These are phyloP conservation scores for Aspergillus tamarii DNA, from an alignment of 2,329 filamentous ascomycete genomes.

Conservation along the genomic window DNA sequence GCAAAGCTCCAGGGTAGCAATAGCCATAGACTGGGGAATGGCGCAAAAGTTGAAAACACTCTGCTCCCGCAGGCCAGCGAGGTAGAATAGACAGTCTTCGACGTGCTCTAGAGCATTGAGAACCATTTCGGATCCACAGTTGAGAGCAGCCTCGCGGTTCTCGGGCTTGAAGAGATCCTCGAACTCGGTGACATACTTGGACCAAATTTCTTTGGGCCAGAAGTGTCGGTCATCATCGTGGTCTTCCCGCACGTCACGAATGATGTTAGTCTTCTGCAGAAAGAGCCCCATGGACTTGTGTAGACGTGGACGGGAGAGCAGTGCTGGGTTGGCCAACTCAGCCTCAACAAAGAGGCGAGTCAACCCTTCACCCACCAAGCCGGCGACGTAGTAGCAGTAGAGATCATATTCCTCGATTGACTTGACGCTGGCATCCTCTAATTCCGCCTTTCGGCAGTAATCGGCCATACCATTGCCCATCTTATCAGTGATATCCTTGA, in stretches of 20 bases:
- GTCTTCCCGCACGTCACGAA: constrained; percentile 92
- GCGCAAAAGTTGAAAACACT: constrained; percentile 99
- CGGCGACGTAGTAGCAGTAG: constrained; percentile 98
- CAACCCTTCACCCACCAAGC: constrained; percentile 91
- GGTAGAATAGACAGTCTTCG: constrained; percentile 96
- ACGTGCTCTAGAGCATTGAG: constrained; percentile 83
- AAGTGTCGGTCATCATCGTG: constrained; percentile 84
- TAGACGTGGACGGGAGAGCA: constrained; percentile 76
- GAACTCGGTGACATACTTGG: constrained; percentile 87
- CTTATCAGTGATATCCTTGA: constrained; percentile 87
- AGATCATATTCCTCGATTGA: constrained; percentile 88
- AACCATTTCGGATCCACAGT: constrained; percentile 92
- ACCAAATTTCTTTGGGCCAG: constrained; percentile 97
- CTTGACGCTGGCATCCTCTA: constrained; percentile 77
- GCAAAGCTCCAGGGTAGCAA: constrained; percentile 86
- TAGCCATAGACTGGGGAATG: constrained; percentile 96
- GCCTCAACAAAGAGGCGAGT: constrained; percentile 89
- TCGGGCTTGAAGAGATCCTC: constrained; percentile 86
- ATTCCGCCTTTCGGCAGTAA: constrained; percentile 81
- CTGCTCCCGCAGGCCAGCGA: constrained; percentile 91
- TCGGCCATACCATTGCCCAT: constrained; percentile 99
- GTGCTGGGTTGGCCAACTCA: constrained; percentile 80
- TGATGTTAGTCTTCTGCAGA: constrained; percentile 98
- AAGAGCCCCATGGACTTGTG: constrained; percentile 97
- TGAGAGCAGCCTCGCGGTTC: constrained; percentile 74